phyloP scores from a whole-genome alignment of 2,329 filamentous ascomycete species.

The Neonectria punicea region DNA sequence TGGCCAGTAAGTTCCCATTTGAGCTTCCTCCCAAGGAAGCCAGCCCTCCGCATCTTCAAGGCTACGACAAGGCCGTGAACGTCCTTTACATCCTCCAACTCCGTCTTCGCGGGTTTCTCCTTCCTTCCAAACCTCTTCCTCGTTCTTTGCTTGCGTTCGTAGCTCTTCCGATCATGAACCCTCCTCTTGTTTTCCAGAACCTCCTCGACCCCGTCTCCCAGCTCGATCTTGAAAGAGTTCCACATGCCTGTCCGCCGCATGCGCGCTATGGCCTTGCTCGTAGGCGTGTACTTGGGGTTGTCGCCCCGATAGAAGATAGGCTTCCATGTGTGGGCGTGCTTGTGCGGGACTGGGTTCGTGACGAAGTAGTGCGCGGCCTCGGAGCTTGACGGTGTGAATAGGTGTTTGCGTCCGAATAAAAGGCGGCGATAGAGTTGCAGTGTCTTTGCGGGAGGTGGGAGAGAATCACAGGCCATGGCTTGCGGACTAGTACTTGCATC shows the following conservation, averaged over 20 bases:
- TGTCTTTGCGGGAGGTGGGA: slow-evolving; percentile 3
- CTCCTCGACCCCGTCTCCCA: slow-evolving; percentile 28
- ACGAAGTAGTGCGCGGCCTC: slow-evolving; percentile 25
- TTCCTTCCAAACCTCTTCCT: slow-evolving; percentile 18
- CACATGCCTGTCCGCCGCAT: slow-evolving; percentile 24
- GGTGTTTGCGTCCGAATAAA: slow-evolving; percentile 24
- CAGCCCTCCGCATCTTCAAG: slow-evolving; percentile 9
- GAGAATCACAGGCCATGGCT: neutral
- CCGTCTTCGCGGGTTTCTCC: slow-evolving; percentile 9
- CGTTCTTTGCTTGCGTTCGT: slow-evolving; percentile 6
- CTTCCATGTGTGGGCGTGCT: slow-evolving; percentile 27
- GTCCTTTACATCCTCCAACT: slow-evolving; percentile 13
- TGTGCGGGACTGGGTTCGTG: slow-evolving; percentile 31
- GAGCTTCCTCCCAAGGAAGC: slow-evolving; percentile 11
- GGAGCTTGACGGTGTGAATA: slow-evolving; percentile 17
- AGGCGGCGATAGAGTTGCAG: slow-evolving; percentile 25
- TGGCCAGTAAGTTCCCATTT: slow-evolving; percentile 21
- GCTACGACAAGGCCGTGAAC: slow-evolving; percentile 12
- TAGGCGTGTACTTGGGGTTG: slow-evolving; percentile 31
- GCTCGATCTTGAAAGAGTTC: slow-evolving; percentile 29
- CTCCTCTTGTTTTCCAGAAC: slow-evolving; percentile 25
- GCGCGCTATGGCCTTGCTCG: slow-evolving; percentile 19
- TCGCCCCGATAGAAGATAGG: slow-evolving; percentile 31
- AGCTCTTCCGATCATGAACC: slow-evolving; percentile 7
- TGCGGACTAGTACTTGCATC: neutral